These are phyloP conservation scores for Beauveria rudraprayagi DNA, from an alignment of 2,329 filamentous ascomycete species.

Conservation along the genomic window DNA sequence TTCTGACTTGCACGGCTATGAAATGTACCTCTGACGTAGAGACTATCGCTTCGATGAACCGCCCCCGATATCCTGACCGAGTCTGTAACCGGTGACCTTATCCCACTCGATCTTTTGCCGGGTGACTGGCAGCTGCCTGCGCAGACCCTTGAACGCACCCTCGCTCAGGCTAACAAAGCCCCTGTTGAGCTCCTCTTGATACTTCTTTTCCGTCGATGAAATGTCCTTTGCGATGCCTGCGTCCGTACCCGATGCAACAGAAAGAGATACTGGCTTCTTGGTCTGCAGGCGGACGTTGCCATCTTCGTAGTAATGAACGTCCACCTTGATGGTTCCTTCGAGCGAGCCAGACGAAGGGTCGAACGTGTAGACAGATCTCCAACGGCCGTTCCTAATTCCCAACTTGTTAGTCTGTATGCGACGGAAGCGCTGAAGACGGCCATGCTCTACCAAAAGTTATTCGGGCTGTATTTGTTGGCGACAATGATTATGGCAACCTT, in stretches of 20 bases:
- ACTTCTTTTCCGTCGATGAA: slow-evolving; percentile 73
- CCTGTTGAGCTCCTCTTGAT: slow-evolving; percentile 91
- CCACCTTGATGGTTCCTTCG: slow-evolving; percentile 77
- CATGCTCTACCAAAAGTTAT: slow-evolving; percentile 77
- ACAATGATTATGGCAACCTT: slow-evolving; percentile 77
- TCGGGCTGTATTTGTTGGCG: slow-evolving; percentile 93
- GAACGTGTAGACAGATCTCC: slow-evolving; percentile 82
- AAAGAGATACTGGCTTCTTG: slow-evolving; percentile 63
- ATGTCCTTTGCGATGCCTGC: slow-evolving; percentile 71
- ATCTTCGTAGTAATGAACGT: slow-evolving; percentile 99
- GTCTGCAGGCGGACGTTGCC: slow-evolving; percentile 92
- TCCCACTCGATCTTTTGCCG: slow-evolving; percentile 99
- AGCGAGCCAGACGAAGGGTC: slow-evolving; percentile 60
- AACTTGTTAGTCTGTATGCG: slow-evolving; percentile 14
- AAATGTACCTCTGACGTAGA: not conserved
- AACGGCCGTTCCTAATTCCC: slow-evolving; percentile 74
- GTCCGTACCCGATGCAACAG: slow-evolving; percentile 54
- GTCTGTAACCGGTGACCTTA: slow-evolving; percentile 86
- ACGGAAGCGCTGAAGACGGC: not conserved
- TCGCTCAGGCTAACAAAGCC: slow-evolving; percentile 85
- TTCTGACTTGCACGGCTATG: not conserved
- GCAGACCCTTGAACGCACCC: slow-evolving; percentile 87
- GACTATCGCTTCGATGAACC: slow-evolving; percentile 48
- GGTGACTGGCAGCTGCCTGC: slow-evolving; percentile 89
- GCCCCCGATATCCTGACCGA: slow-evolving; percentile 72